Base-by-base conservation (phyloP, 495 filamentous ascomycete genomes). In the Cenococcum geophilum region DNA sequence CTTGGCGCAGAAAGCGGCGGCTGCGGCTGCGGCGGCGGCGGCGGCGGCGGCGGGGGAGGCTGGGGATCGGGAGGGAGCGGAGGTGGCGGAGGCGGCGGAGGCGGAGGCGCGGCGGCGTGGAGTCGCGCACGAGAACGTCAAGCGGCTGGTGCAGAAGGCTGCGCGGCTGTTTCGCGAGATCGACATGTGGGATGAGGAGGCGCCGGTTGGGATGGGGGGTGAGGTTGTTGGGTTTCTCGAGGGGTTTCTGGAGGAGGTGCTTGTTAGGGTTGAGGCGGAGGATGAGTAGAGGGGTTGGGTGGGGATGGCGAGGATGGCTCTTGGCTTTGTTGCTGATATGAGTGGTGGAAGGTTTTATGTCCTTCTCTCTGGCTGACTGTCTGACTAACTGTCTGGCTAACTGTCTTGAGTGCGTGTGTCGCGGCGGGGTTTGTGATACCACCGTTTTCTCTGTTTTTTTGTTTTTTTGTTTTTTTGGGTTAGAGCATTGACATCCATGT, bases 231-330 rank as follows among this genome's bases (percentile, higher is more conserved):
- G 85, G 0, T 93, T 97, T 64, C 75, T 97, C 34, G 93, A 98
- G 72, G 92, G 89, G 1, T 83, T 96, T 62, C 77, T 98, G 34
- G 93, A 98, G 76, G 93, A 97, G 77, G 83, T 97, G 16, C 79
- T 98, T n/a, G 89, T 96, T 6, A 77, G 93, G 36, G 87, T 97
- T 35, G 92, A 96, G 72, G 86, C 89, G 8, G 78, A 87, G 55
- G 88, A 91, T 70, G 88, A 89, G 65, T 86, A 85, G 25, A 25
- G 52, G 16, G 49, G 25, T 59, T 59, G 57, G 25, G 22, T 12
- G 32, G n/a, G 57, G 27, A 55, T 55, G 12, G 45, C 9, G 45
- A n/a, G 20, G 48, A 21, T 1, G 22, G 48, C 1, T 14, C 11
- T 51, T 5, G n/a, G 45, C n/a, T 14, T 51, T 51, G 48, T n/a